Base-by-base conservation (phyloP, 2,329 filamentous ascomycete genomes). In the Dothistroma pini region DNA sequence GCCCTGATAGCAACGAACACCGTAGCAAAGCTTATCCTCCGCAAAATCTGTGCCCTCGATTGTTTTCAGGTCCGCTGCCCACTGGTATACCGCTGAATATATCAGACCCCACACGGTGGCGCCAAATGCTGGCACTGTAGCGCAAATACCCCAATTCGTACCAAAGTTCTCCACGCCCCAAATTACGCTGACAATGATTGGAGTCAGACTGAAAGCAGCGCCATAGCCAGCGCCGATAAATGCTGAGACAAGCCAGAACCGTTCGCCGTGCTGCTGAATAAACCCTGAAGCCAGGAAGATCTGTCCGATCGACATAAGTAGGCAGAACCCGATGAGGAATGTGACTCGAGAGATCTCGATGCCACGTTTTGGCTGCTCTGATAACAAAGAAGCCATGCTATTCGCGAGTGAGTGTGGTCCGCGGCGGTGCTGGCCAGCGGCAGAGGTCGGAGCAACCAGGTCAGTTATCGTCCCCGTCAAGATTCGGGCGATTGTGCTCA, bases 101-200 rank as follows among this genome's bases (percentile, higher is more conserved):
- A 97, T 79, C 0, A 95, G 75, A 0, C 93, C 91, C 92, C 93
- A 99, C 34, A 96, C 83, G 0, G 91, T 91, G 0, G 93, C 92
- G 0, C 93, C 95, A 0, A 89, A 77, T 0, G 95, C 95, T 2
- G 95, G 95, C 59, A 93, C 87, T 81, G 96, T 95, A 48, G 93
- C 92, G 8, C 97, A 87, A 63, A 97, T 93, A 10, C 95, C 95
- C 87, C 93, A 99, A 70, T 99, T 97, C 0, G 95, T 99, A 60
- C 91, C 95, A 73, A 99, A 97, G 74, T 97, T 99, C 79, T 97
- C 93, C 0, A 96, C 92, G 29, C 95, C 95, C 95, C 95, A 99
- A 51, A 99, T 68, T 9, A 97, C 92, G n/a, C 88, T 91, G 68
- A 97, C 89, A 60, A 97, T 90, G 66, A 97, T 93, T 2, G 95